These are phyloP conservation scores for Aristolochia californica DNA, from an alignment of 164 flowering plant genomes.

Conservation along the genomic window DNA sequence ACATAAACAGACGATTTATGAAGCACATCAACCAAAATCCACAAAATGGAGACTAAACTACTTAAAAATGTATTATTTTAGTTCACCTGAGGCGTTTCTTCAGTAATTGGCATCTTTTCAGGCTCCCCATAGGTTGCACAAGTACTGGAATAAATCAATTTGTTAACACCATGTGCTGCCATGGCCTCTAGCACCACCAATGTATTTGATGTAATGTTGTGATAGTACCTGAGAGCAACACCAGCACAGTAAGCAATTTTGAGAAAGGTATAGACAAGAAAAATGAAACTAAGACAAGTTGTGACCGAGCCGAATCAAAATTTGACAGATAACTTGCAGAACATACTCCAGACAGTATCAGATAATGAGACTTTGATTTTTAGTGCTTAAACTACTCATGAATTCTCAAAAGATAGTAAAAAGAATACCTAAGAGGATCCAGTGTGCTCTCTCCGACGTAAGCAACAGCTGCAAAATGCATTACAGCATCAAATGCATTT, in stretches of 20 bases:
- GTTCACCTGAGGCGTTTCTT: conserved; percentile 80
- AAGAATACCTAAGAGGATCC: conserved; percentile 77
- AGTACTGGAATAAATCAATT: conserved; percentile 83
- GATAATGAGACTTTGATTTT: no score
- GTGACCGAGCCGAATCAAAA: no score
- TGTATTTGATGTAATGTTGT: conserved; percentile 93
- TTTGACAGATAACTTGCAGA: no score
- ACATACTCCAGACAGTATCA: no score
- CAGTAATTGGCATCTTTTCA: conserved; percentile 96
- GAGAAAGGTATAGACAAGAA: no score
- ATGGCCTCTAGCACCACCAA: conserved; percentile 81
- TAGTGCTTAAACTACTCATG: no score
- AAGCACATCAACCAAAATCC: not conserved
- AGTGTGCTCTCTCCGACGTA: conserved; percentile 98
- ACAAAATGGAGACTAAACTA: not conserved
- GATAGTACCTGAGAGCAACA: conserved; percentile 63
- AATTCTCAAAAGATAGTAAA: not conserved
- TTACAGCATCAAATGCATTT: conserved; percentile 96
- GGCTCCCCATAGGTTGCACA: conserved; percentile 89
- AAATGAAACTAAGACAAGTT: no score
- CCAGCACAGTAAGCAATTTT: no score
- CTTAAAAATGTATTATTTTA: not conserved
- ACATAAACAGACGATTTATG: not conserved
- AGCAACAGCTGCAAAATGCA: conserved; percentile 99
- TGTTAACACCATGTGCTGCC: conserved; percentile 73